Evolutionary conservation across 306 rosid species (phyloP).

Genomic region (Leucaena leucocephala): DNA sequence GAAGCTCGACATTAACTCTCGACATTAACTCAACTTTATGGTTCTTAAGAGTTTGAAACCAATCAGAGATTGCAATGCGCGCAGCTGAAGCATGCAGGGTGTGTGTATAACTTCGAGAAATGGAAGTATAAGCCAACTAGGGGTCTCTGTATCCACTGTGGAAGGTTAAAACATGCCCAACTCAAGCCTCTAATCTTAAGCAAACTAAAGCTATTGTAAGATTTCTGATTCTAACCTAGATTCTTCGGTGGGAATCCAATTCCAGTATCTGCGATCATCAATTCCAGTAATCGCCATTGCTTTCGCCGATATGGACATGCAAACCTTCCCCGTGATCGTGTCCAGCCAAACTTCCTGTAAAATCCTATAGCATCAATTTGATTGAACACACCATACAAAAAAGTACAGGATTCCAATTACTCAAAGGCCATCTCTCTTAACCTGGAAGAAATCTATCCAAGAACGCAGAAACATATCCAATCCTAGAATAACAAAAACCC

Average conservation of each 20-base stretch:
- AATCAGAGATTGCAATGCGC: neutral
- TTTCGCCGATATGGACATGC: conserved; percentile 59
- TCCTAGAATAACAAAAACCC: neutral
- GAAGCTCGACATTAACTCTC: conserved; percentile 6
- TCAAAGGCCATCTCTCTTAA: conserved; percentile 49
- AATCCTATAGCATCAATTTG: conserved; percentile 25
- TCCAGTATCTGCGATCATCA: conserved; percentile 67
- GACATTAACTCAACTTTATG: conserved; percentile 2
- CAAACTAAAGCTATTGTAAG: conserved; percentile 7
- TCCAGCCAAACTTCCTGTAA: conserved; percentile 52
- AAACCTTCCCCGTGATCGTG: conserved; percentile 49
- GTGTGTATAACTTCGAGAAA: neutral
- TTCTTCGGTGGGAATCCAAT: conserved; percentile 72
- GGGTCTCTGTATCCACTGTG: neutral
- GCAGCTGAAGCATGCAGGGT: neutral
- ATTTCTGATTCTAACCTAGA: conserved; percentile 52
- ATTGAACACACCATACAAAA: neutral
- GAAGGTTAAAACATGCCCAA: conserved; percentile 3
- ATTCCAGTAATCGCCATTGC: conserved; percentile 66
- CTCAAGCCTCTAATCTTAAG: conserved; percentile 4
- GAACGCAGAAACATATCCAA: neutral
- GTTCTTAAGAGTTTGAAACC: conserved; percentile 8
- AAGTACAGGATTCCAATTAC: conserved; percentile 18
- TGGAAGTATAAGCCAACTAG: neutral
- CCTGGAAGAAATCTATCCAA: conserved; percentile 16